Evolutionary conservation across 768 basidiomycete genomes (phyloP).

Genomic region (Pisolithus microcarpus): DNA sequence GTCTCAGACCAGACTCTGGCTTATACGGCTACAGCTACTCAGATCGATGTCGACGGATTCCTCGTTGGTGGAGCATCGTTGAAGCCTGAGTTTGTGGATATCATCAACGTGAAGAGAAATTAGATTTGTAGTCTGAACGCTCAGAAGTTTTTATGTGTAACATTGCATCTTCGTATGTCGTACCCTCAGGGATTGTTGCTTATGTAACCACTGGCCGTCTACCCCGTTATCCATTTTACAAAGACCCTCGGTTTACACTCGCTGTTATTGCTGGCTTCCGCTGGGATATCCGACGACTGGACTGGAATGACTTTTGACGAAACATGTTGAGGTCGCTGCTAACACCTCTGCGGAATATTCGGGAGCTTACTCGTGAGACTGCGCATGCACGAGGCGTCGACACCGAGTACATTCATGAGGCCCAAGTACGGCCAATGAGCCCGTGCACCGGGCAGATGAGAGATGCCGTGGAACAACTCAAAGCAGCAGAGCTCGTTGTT

Average conservation of each 20-base stretch:
- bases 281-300: too few relatives aligned
- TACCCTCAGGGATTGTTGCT: too few relatives aligned
- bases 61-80: conserved; percentile 96
- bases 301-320: not conserved
- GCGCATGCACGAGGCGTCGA: conserved; percentile 2
- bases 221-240: too few relatives aligned
- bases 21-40: conserved; percentile 41
- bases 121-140: conserved; percentile 1
- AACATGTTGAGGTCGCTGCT: conserved; percentile 53
- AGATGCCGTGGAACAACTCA: conserved; percentile 62
- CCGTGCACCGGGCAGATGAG: conserved; percentile 46
- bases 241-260: too few relatives aligned
- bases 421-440: not conserved
- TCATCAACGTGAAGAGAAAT: conserved; percentile 62
- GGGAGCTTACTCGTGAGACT: conserved; percentile 36
- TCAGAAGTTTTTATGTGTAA: not conserved
- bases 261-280: too few relatives aligned
- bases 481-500: conserved; percentile 41
- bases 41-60: conserved; percentile 92
- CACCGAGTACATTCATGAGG: conserved; percentile 22
- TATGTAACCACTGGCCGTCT: too few relatives aligned
- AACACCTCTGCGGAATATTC: conserved; percentile 50
- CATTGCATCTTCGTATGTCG: too few relatives aligned
- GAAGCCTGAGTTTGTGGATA: conserved; percentile 93
- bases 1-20: not conserved